These are phyloP conservation scores for Diversispora epigaea DNA, from an alignment of 192 early-diverging fungal genomes.

Conservation along the genomic window DNA sequence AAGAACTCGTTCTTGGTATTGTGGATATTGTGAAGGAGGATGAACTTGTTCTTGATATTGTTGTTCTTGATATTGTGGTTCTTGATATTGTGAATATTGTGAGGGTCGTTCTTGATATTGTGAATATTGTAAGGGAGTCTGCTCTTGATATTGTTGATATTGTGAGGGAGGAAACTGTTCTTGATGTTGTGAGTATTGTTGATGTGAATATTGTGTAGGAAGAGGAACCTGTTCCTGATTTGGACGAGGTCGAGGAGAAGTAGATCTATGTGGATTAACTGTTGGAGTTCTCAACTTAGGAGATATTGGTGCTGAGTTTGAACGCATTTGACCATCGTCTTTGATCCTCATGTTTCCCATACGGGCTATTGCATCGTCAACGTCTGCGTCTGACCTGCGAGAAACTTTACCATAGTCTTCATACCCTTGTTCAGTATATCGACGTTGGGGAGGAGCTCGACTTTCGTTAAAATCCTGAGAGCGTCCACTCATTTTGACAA, in stretches of 20 bases:
- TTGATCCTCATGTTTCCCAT: not conserved
- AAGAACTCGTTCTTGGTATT: too few relatives aligned
- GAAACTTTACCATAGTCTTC: not conserved
- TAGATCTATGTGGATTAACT: not conserved
- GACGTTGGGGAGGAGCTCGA: not conserved
- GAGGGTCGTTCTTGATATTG: not conserved
- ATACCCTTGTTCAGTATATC: not conserved
- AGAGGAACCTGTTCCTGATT: not conserved
- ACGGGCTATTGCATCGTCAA: not conserved
- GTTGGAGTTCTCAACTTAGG: not conserved
- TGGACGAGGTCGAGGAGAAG: slow-evolving; percentile 1
- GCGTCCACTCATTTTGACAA: not conserved
- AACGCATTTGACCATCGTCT: not conserved
- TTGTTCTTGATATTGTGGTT: too few relatives aligned
- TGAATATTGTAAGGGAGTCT: not conserved
- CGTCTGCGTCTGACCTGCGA: not conserved
- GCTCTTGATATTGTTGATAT: not conserved
- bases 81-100: not conserved
- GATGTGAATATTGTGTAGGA: not conserved
- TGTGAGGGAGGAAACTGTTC: not conserved
- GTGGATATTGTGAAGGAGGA: too few relatives aligned
- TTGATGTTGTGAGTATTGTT: not conserved
- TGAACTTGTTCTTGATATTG: not conserved
- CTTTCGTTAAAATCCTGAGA: slow-evolving; percentile 4
- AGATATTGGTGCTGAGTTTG: not conserved